These are phyloP conservation scores for Blastocystis sp. DNA, from an alignment of 352 stramenopile species.

Conservation along the genomic window DNA sequence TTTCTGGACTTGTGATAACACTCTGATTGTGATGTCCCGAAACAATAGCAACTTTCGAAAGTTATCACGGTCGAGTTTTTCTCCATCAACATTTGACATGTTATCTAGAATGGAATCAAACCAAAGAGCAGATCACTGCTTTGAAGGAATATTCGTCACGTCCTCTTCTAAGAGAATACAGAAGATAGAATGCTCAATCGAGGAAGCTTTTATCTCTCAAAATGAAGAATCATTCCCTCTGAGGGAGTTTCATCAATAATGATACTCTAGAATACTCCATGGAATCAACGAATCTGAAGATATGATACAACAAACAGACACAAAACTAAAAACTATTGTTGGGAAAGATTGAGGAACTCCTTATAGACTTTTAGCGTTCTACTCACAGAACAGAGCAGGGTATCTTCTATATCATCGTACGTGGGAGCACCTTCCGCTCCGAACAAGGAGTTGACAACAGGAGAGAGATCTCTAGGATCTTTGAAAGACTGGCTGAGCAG, in stretches of 20 bases:
- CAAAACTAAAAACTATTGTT: no score
- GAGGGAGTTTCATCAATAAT: background rate
- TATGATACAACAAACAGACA: no score
- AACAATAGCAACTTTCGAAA: background rate
- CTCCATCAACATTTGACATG: background rate
- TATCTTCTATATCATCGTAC: background rate
- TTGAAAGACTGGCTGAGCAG: background rate
- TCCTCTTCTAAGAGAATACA: background rate
- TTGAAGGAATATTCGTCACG: background rate
- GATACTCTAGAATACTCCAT: background rate
- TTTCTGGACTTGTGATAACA: slow-evolving; percentile 8
- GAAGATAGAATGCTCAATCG: background rate
- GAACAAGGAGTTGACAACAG: background rate
- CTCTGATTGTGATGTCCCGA: background rate
- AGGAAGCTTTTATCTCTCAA: background rate
- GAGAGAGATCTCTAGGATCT: background rate
- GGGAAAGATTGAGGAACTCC: background rate
- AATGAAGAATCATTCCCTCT: background rate
- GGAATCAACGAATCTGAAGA: no score
- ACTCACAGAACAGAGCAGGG: background rate
- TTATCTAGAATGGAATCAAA: background rate
- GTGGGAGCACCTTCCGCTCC: background rate
- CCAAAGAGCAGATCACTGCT: background rate
- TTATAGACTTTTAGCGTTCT: background rate
- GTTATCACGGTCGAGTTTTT: slow-evolving; percentile 9